These are phyloP conservation scores for Boechera divaricarpa DNA, from an alignment of 345 rosid species.

Conservation along the genomic window DNA sequence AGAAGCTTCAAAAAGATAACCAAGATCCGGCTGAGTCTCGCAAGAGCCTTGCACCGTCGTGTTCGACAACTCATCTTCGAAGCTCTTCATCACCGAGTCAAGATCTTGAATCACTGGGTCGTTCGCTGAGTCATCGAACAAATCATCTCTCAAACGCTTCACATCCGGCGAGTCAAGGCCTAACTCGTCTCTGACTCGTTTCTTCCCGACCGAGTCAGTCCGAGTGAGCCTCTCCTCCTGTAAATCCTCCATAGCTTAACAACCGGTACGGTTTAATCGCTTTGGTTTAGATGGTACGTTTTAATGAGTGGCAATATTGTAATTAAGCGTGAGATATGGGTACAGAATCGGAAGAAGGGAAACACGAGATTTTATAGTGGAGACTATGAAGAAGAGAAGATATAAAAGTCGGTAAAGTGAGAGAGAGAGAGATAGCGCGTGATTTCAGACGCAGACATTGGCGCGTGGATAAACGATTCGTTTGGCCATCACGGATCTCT, in stretches of 20 bases:
- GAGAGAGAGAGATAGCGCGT: slow-evolving; percentile 32
- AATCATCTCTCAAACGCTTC: slow-evolving; percentile 64
- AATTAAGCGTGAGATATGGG: slow-evolving; percentile 21
- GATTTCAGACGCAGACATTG: slow-evolving; percentile 29
- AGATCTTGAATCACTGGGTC: slow-evolving; percentile 56
- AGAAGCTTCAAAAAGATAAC: slow-evolving; percentile 77
- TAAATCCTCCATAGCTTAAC: slow-evolving; percentile 47
- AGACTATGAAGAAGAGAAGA: slow-evolving; percentile 46
- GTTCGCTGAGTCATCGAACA: slow-evolving; percentile 62
- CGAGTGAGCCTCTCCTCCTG: slow-evolving; percentile 16
- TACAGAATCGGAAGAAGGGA: slow-evolving; percentile 41
- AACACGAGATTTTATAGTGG: slow-evolving; percentile 54
- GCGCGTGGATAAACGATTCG: slow-evolving; percentile 55
- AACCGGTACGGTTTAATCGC: slow-evolving; percentile 1
- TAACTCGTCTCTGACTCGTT: slow-evolving; percentile 54
- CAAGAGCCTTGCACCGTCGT: slow-evolving; percentile 34
- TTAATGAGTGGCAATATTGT: slow-evolving; percentile 25
- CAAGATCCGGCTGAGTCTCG: slow-evolving; percentile 60
- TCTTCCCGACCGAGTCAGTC: slow-evolving; percentile 42
- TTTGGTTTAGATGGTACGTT: slow-evolving; percentile 1
- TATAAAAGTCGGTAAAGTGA: slow-evolving; percentile 27
- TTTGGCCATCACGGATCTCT: slow-evolving; percentile 59
- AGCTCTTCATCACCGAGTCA: slow-evolving; percentile 75
- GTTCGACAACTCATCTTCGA: slow-evolving; percentile 43
- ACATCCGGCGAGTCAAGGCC: slow-evolving; percentile 52